Percentiles rank a stretch among this genome's conserved stretches.
These are phyloP conservation scores for Cyphellophora europaea DNA, from an alignment of 2,329 filamentous ascomycete species.

Conservation along the genomic window DNA sequence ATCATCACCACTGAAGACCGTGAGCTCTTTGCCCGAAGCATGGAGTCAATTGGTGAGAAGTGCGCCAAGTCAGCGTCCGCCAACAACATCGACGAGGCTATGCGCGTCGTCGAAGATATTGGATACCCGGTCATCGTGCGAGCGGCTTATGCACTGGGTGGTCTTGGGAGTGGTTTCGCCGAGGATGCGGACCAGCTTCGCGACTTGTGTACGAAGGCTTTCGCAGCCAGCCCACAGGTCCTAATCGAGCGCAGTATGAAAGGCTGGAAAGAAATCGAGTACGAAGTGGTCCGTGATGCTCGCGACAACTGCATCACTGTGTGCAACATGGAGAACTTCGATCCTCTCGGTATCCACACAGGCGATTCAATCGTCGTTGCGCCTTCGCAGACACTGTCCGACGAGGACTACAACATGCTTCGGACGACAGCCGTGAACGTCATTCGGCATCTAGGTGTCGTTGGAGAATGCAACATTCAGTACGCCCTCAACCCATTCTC, in stretches of 20 bases:
- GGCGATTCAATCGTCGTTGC: constrained; percentile 98
- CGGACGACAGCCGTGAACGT: constrained; percentile 95
- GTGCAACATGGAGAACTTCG: constrained; percentile 99
- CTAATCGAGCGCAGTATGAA: constrained; percentile 98
- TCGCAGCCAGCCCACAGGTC: constrained; percentile 90
- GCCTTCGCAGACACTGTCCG: constrained; percentile 89
- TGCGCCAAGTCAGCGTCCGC: constrained; percentile 96
- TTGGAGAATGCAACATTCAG: constrained; percentile 98
- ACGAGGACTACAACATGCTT: constrained; percentile 99
- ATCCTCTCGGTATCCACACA: constrained; percentile 94
- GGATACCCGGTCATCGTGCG: constrained; percentile 95
- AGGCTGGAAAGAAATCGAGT: constrained; percentile 99
- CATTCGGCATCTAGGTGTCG: constrained; percentile 91
- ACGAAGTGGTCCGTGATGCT: constrained; percentile 91
- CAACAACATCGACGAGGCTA: constrained; percentile 76
- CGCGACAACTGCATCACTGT: constrained; percentile 98
- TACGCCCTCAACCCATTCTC: constrained; percentile 95
- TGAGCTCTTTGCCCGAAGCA: constrained; percentile 92
- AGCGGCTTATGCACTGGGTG: constrained; percentile 90
- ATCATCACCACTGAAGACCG: constrained; percentile 98
- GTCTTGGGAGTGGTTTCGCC: constrained; percentile 90
- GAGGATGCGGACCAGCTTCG: constrained; percentile 74
- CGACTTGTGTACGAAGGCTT: constrained; percentile 87
- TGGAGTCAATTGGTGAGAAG: constrained; percentile 97
- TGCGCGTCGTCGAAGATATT: constrained; percentile 80